phyloP scores from a whole-genome alignment of 2,329 filamentous ascomycete species.

The Fusarium camptoceras region DNA sequence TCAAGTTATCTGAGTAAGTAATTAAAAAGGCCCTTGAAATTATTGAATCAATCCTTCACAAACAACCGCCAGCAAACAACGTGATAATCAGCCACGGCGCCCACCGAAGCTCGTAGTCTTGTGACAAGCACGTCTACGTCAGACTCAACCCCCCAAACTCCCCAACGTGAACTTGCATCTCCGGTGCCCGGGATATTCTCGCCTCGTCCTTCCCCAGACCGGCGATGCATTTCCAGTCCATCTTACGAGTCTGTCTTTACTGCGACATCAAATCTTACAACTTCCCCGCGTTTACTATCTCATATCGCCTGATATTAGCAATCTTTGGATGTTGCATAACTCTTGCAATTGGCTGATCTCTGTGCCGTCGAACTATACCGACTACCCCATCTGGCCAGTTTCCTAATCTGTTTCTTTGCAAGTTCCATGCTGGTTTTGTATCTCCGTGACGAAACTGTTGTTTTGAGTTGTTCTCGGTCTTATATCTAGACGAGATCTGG shows the following conservation, averaged over 20 bases:
- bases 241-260: conserved; percentile 15
- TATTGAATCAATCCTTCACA: not conserved
- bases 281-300: conserved; percentile 30
- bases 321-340: not conserved
- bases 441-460: not conserved
- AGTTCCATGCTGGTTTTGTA: not conserved
- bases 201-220: conserved; percentile 27
- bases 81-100: conserved; percentile 26
- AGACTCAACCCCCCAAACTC: conserved; percentile 4
- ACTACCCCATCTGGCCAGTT: not conserved
- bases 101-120: conserved; percentile 22
- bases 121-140: conserved; percentile 26
- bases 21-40: not conserved
- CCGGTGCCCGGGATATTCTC: conserved; percentile 39
- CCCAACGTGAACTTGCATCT: not conserved
- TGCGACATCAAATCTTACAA: conserved; percentile 30
- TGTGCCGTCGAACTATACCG: conserved; percentile 6
- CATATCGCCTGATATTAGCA: conserved; percentile 4
- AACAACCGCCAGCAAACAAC: conserved; percentile 11
- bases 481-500: not conserved
- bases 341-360: not conserved
- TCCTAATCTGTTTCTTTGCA: not conserved
- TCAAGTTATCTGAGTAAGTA: no score
- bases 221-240: conserved; percentile 15
- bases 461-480: not conserved